These are phyloP conservation scores for Microcos paniculata DNA, from an alignment of 345 rosid species.

Conservation along the genomic window DNA sequence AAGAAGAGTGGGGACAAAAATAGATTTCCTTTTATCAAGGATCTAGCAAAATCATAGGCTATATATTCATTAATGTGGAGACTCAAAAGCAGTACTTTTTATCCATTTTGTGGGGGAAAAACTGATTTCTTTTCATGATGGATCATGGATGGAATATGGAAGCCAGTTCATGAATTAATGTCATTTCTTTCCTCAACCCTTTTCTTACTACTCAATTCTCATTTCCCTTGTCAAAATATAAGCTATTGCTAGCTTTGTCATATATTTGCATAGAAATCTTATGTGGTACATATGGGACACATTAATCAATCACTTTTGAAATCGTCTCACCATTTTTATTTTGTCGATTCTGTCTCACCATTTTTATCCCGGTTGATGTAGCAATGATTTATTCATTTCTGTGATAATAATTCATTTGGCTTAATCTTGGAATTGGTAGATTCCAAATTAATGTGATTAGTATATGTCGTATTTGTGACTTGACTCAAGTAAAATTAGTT, in stretches of 20 bases:
- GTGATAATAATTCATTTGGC: no score
- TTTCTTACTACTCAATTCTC: background rate
- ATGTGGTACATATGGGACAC: no score
- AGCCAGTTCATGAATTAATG: slow-evolving; percentile 7
- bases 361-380: no score
- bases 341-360: no score
- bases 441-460: no score
- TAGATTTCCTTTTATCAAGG: background rate
- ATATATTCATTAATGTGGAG: background rate
- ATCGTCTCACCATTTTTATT: no score
- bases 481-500: no score
- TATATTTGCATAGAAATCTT: no score
- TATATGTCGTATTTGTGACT: no score
- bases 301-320: no score
- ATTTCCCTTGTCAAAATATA: background rate
- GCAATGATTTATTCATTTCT: no score
- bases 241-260: background rate
- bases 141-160: background rate
- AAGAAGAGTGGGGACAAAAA: slow-evolving; percentile 4
- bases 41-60: background rate
- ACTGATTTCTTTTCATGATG: background rate
- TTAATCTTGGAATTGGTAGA: no score
- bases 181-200: background rate
- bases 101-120: background rate
- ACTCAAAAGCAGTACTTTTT: background rate